A percentile compares a stretch with the other conserved stretches of the same genome.
These are phyloP conservation scores for Cytidiella melzeri DNA, from an alignment of 768 basidiomycete species.

Conservation along the genomic window DNA sequence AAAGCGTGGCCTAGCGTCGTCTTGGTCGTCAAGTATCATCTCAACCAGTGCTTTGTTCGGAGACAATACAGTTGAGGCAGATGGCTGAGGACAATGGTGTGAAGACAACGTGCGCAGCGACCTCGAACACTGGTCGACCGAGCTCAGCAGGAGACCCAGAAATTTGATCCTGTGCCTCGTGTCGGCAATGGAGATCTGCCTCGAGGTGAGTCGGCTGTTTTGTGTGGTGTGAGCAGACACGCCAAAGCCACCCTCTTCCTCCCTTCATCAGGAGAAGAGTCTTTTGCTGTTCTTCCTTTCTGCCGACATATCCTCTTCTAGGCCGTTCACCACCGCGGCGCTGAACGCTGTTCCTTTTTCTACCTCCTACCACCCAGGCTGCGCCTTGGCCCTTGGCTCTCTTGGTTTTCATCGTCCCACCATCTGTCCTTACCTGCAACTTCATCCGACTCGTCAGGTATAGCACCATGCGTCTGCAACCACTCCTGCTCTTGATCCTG, in stretches of 20 bases:
- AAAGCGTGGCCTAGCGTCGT: no score
- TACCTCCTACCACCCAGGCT: constrained; percentile 11
- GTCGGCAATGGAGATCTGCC: constrained; percentile 5
- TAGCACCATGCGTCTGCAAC: constrained; percentile 22
- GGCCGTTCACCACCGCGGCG: constrained; percentile 4
- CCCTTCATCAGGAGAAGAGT: not conserved
- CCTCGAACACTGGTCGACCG: no score
- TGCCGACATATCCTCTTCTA: constrained; percentile 10
- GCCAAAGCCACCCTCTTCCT: constrained; percentile 1
- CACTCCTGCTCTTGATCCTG: constrained; percentile 28
- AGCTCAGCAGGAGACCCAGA: no score
- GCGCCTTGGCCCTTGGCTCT: constrained; percentile 12
- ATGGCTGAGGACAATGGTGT: no score
- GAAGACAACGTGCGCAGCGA: no score
- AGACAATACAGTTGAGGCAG: no score
- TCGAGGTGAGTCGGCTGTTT: no score
- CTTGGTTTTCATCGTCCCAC: not conserved
- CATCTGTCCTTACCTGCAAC: constrained; percentile 4
- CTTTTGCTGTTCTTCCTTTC: constrained; percentile 3
- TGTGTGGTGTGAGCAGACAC: constrained; percentile 6
- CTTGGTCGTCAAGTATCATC: no score
- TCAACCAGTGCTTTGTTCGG: no score
- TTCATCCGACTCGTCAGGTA: not conserved
- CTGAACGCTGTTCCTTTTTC: constrained; percentile 10
- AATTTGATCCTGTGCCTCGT: not conserved